Base-by-base conservation (phyloP, 148 eudicot species). In the Rhododendron mucronatum region DNA sequence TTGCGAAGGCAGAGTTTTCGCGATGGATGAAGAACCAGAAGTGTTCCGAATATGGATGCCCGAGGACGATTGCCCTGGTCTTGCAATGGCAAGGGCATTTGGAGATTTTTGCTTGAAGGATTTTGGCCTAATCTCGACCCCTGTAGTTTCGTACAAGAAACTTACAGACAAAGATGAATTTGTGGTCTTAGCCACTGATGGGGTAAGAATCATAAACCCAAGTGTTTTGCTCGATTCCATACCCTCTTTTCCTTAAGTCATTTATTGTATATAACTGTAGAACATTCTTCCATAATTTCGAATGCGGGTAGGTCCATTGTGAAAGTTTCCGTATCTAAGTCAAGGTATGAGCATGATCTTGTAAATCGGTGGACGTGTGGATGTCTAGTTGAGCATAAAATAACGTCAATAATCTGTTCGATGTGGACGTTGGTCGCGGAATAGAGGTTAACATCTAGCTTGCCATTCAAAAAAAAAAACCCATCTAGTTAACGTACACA, bases 21-120 rank as follows among this genome's bases (percentile, higher is more conserved):
- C 97, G 21, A 91, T 93, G 80, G 92, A 93, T 0, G 90, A 90
- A 67, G 98, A 96, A 84, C 92, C 96, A 16, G 91, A 88, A 45
- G 93, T 96, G 55, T 92, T 87, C 74, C 87, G 98, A 61, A 82
- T 96, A 45, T 96, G 98, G 99, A 86, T 93, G 89, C 98, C 96
- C 3, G 90, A 95, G 75, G 93, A 93, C 80, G 91, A 94, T 67
- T 89, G 90, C 90, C 98, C 99, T 7, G 99, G 99, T 12, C 94
- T 96, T 7, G 99, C 99, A 71, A 96, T 95, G 98, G 90, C 99
- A 3, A 90, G 98, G 88, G 98, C 99, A 59, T 95, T 96, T 37
- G 98, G 98, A 80, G 99, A 96, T 87, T 96, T 96, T 78, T 94
- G 98, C 86, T 89, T 95, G 2, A 96, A 96, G 92, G 97, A 95